Conservation (phyloP, 2,329 filamentous ascomycete species). For the Fusarium sacchari region DNA sequence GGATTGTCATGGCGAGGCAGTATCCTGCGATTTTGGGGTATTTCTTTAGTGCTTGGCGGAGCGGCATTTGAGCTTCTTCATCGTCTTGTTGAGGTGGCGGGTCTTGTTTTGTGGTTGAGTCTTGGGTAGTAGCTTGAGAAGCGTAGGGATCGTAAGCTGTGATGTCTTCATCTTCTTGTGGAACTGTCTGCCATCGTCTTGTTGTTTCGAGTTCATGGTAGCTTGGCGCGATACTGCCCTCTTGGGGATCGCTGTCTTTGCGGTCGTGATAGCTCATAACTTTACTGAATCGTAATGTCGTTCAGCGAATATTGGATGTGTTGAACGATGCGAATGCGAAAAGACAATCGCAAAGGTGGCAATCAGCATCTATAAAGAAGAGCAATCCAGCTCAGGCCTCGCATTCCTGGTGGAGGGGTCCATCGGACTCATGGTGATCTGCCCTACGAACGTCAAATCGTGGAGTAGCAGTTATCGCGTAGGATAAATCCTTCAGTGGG, state of each 20-base stretch:
- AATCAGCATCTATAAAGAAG: neutral
- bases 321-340: neutral
- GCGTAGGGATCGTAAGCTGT: constrained; percentile 18
- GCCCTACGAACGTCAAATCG: constrained; percentile 1
- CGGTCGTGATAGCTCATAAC: constrained; percentile 13
- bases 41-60: constrained; percentile 39
- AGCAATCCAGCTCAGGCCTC: neutral
- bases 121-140: neutral
- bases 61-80: constrained; percentile 31
- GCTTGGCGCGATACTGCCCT: neutral
- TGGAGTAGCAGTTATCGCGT: neutral
- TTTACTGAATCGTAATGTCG: neutral
- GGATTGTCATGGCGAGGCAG: constrained; percentile 41
- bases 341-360: neutral
- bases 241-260: constrained; percentile 1
- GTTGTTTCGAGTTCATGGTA: constrained; percentile 24
- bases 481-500: neutral
- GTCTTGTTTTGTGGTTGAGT: neutral
- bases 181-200: constrained; percentile 1
- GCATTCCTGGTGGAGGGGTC: neutral
- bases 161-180: constrained; percentile 7
- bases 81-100: neutral
- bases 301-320: neutral
- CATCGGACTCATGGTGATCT: constrained; percentile 10
- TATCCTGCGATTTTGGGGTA: constrained; percentile 45